phyloP scores from a whole-genome alignment of 148 eudicot species.

The Vaccinium darrowii region DNA sequence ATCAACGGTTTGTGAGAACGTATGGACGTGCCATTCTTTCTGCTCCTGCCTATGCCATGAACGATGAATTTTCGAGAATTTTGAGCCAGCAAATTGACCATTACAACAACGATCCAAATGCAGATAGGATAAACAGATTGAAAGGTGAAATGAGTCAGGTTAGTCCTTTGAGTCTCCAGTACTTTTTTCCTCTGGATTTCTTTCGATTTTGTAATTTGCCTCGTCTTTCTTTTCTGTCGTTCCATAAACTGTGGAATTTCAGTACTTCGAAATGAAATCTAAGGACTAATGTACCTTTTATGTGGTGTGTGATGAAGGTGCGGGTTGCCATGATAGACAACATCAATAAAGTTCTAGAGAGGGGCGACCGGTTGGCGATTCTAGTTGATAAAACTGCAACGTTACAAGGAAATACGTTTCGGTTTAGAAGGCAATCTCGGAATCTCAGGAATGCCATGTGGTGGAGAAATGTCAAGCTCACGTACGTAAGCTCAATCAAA shows the following conservation, averaged over 20 bases:
- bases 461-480: slow-evolving; percentile 99
- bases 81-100: slow-evolving; percentile 89
- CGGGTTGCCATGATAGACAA: slow-evolving; percentile 92
- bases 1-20: slow-evolving; percentile 86
- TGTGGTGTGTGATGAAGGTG: slow-evolving; percentile 44
- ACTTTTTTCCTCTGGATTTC: not conserved
- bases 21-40: slow-evolving; percentile 77
- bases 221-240: not conserved
- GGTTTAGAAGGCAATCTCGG: slow-evolving; percentile 90
- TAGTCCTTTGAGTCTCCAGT: not conserved
- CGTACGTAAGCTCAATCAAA: slow-evolving; percentile 40
- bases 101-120: slow-evolving; percentile 84
- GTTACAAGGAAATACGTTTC: slow-evolving; percentile 81
- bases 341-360: slow-evolving; percentile 89
- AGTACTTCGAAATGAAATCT: not conserved
- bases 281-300: not conserved
- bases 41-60: slow-evolving; percentile 89
- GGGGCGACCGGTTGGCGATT: slow-evolving; percentile 90
- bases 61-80: slow-evolving; percentile 93
- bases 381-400: slow-evolving; percentile 85
- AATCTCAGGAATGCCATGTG: slow-evolving; percentile 78
- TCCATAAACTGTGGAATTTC: not conserved
- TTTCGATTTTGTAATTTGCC: too few relatives aligned
- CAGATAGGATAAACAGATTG: slow-evolving; percentile 79
- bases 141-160: slow-evolving; percentile 99